Base-by-base conservation (phyloP, 75 land plant genomes). In the Adiantum capillusveneris region DNA sequence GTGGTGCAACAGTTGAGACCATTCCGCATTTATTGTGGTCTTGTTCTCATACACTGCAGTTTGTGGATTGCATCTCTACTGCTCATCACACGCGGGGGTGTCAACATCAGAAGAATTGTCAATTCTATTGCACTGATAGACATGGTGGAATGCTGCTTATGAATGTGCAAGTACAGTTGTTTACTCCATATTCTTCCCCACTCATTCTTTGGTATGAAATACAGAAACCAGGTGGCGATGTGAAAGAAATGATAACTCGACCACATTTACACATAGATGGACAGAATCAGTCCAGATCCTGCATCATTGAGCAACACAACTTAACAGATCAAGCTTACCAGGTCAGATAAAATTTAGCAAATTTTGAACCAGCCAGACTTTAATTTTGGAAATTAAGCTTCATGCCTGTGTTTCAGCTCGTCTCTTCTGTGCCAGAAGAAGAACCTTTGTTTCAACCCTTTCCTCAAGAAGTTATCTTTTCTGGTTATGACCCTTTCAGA, bases 401-500 rank as follows among this genome's bases (percentile, higher is more conserved):
- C 14, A 24, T 9, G 44, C 39, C 17, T 59, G 26, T 41, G 2
- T 18, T 41, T 25, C 67, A 70, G 74, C 28, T 57, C 11, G 21
- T 37, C 16, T 71, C 69, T 1, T 45, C 61, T 26, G 74, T 71
- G 6, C 60, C 58, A 13, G 54, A 65, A 28, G 68, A 64, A 21
- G 71, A 66, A 16, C 74, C 74, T 22, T 29, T 71, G 31, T 71
- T 71, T 28, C 74, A 71, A 25, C 74, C 74, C 6, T 65, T 64
- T 29, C 74, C 74, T 6, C 74, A 69, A 29, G 69, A 71, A 39
- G 31, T 71, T 11, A 44, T 49, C 19, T 71, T 71, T 51, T 20
- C 34, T 28, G 61, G 52, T 12, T 71, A 65, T 31, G 48, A 65
- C 27, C 58, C 74, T 17, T 71, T 65, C 37, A 59, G 65, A 45